These are phyloP conservation scores for Dioscorea alata DNA, from an alignment of 106 monocot species.

Conservation along the genomic window DNA sequence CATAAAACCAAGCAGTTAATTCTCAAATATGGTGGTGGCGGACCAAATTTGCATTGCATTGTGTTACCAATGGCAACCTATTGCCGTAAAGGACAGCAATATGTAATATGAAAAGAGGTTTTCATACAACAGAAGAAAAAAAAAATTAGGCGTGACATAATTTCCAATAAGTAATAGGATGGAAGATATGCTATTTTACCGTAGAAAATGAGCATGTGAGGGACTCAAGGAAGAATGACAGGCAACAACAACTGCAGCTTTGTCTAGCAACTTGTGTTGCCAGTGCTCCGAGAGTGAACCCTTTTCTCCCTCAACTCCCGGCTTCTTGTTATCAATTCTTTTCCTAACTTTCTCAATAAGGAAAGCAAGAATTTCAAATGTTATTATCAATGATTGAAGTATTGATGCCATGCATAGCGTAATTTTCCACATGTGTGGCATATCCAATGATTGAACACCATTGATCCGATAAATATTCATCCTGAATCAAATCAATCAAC, in stretches of 20 bases:
- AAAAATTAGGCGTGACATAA: too few species aligned
- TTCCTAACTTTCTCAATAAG: conserved; percentile 66
- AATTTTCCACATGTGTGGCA: conserved; percentile 17
- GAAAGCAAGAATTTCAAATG: conserved; percentile 36
- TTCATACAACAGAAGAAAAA: too few species aligned
- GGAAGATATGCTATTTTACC: conserved; percentile 27
- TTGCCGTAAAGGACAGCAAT: too few species aligned
- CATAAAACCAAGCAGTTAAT: too few species aligned
- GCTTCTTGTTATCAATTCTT: conserved; percentile 27
- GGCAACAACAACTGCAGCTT: conserved; percentile 39
- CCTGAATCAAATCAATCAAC: conserved; percentile 57
- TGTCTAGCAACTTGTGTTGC: conserved; percentile 58
- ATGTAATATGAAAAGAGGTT: too few species aligned
- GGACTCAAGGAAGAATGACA: conserved; percentile 19
- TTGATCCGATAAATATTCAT: conserved; percentile 61
- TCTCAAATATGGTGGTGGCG: too few species aligned
- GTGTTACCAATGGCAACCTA: too few species aligned
- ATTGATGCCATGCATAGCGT: conserved; percentile 14
- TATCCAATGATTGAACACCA: conserved; percentile 57
- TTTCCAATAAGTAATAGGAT: too few species aligned
- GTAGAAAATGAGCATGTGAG: conserved; percentile 36
- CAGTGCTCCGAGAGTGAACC: conserved; percentile 40
- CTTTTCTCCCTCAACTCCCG: conserved; percentile 6
- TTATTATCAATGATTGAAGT: conserved; percentile 15
- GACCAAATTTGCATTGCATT: too few species aligned